Evolutionary conservation across 1,139 yeast genomes (phyloP).

Genomic region (Saccharomyces hybrid): DNA sequence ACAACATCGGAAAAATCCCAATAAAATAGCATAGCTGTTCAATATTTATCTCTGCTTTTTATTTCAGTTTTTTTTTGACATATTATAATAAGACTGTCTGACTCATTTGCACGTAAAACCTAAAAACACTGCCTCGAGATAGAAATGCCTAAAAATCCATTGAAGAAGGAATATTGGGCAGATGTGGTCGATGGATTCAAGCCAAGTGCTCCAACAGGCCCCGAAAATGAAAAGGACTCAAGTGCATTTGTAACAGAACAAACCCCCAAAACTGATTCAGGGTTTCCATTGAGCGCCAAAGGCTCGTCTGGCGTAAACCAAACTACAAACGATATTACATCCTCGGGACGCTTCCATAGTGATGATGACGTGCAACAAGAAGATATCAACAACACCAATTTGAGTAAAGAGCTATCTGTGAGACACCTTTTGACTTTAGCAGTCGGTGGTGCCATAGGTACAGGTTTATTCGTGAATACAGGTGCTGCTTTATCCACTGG

Average conservation of each 20-base stretch:
- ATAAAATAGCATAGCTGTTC: neutral
- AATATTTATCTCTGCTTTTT: neutral
- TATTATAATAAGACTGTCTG: neutral
- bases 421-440: slow-evolving; percentile 74
- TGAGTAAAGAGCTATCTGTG: slow-evolving; percentile 50
- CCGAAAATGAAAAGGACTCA: neutral
- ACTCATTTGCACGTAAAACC: neutral
- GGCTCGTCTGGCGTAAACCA: neutral
- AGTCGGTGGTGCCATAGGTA: slow-evolving; percentile 82
- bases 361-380: slow-evolving; percentile 5
- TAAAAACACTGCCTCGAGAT: neutral
- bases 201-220: slow-evolving; percentile 4
- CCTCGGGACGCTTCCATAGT: neutral
- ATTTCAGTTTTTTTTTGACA: neutral
- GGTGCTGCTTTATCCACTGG: slow-evolving; percentile 56
- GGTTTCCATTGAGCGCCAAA: neutral
- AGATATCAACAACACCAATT: slow-evolving; percentile 9
- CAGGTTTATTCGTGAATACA: slow-evolving; percentile 52
- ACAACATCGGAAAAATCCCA: neutral
- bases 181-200: slow-evolving; percentile 18
- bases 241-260: neutral
- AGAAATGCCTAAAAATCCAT: slow-evolving; percentile 12
- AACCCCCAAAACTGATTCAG: neutral
- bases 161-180: slow-evolving; percentile 17
- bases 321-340: neutral